These are phyloP conservation scores for Veloporphyrellus conicus DNA, from an alignment of 1,284 basidiomycete species.

Conservation along the genomic window DNA sequence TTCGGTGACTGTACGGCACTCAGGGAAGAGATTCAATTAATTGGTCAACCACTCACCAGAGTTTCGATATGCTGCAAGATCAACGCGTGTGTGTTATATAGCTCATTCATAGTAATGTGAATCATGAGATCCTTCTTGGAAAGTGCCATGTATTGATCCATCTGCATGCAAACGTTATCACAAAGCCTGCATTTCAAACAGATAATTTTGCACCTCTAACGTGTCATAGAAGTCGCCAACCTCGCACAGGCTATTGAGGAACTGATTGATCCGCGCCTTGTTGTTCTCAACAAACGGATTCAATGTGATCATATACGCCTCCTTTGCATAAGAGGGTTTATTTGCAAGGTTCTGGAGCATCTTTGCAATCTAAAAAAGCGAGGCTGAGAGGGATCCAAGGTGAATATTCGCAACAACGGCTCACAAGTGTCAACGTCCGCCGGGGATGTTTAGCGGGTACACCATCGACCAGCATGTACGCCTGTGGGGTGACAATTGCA, in stretches of 20 bases:
- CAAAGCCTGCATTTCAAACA: background rate
- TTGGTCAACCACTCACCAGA: slow-evolving; percentile 55
- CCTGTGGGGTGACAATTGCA: slow-evolving; percentile 99
- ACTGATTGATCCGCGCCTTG: slow-evolving; percentile 94
- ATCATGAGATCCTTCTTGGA: slow-evolving; percentile 99
- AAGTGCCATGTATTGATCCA: slow-evolving; percentile 99
- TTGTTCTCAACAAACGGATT: slow-evolving; percentile 99
- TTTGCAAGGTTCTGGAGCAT: slow-evolving; percentile 99
- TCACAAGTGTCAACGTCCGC: slow-evolving; percentile 88
- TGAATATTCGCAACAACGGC: slow-evolving; percentile 6
- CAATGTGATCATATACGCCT: slow-evolving; percentile 96
- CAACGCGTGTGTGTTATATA: slow-evolving; percentile 96
- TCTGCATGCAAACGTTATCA: slow-evolving; percentile 46
- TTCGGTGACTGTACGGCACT: slow-evolving; percentile 73
- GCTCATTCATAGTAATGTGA: slow-evolving; percentile 97
- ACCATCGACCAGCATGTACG: slow-evolving; percentile 98
- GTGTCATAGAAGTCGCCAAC: slow-evolving; percentile 99
- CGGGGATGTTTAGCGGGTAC: slow-evolving; percentile 96
- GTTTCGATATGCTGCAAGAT: slow-evolving; percentile 94
- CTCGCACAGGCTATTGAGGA: slow-evolving; percentile 94
- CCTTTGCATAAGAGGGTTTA: slow-evolving; percentile 97
- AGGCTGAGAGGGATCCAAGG: background rate
- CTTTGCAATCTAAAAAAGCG: slow-evolving; percentile 80
- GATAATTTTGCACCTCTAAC: slow-evolving; percentile 67
- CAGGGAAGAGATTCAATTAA: background rate